Evolutionary conservation across 164 flowering plant species (phyloP).

Genomic region (Saururus chinensis): DNA sequence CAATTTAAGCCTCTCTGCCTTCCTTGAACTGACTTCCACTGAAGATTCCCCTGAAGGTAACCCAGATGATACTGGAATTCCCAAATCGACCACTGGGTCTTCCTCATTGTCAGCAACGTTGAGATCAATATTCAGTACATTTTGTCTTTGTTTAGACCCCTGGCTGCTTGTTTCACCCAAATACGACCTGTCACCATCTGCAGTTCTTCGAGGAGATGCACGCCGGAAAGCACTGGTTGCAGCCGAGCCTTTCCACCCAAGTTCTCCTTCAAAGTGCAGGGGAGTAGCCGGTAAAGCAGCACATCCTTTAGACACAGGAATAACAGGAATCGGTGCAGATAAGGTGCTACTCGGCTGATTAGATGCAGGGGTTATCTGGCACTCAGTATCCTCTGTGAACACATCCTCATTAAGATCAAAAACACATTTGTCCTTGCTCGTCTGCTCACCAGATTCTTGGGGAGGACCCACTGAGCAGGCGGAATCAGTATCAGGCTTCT

Average conservation of each 20-base stretch:
- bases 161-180: constrained; percentile 12
- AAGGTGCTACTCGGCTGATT: constrained; percentile 21
- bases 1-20: constrained; percentile 40
- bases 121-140: constrained; percentile 58
- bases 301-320: constrained; percentile 53
- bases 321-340: constrained; percentile 37
- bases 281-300: constrained; percentile 46
- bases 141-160: constrained; percentile 15
- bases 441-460: constrained; percentile 26
- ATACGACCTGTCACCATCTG: constrained; percentile 21
- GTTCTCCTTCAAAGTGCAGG: constrained; percentile 57
- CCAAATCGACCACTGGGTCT: constrained; percentile 13
- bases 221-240: constrained; percentile 79
- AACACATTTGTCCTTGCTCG: constrained; percentile 25
- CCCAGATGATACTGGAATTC: constrained; percentile 27
- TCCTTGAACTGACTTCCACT: constrained; percentile 44
- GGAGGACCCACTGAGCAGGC: constrained; percentile 40
- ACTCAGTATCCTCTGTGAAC: constrained; percentile 42
- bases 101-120: constrained; percentile 55
- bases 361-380: neutral
- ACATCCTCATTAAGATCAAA: constrained; percentile 68
- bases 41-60: constrained; percentile 53
- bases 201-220: constrained; percentile 51
- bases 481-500: constrained; percentile 27
- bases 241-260: constrained; percentile 77